These are phyloP conservation scores for Cucurbitaria berberidis DNA, from an alignment of 2,329 filamentous ascomycete species.

Conservation along the genomic window DNA sequence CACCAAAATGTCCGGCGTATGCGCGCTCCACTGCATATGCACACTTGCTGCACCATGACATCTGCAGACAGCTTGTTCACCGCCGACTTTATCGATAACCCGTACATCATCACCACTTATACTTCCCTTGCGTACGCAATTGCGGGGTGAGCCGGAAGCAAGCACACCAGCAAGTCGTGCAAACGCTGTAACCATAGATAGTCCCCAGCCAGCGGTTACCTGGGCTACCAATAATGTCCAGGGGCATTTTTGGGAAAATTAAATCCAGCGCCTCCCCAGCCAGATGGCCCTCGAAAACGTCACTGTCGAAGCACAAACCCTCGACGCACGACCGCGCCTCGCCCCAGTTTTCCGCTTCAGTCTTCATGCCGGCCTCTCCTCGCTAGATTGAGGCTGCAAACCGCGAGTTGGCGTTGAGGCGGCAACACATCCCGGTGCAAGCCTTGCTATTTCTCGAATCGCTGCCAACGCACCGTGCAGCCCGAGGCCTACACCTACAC, in stretches of 20 bases:
- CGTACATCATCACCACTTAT: slow-evolving; percentile 9
- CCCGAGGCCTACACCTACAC: slow-evolving; percentile 28
- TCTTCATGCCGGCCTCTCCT: slow-evolving; percentile 20
- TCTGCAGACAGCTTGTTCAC: slow-evolving; percentile 41
- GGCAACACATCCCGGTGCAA: slow-evolving; percentile 29
- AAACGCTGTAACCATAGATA: slow-evolving; percentile 2
- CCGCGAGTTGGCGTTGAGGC: slow-evolving; percentile 35
- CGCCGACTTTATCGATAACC: slow-evolving; percentile 26
- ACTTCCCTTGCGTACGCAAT: slow-evolving; percentile 3
- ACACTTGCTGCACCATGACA: slow-evolving; percentile 39
- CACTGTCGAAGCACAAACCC: slow-evolving; percentile 36
- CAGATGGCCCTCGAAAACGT: slow-evolving; percentile 29
- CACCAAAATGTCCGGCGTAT: slow-evolving; percentile 23
- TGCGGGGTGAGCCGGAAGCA: slow-evolving; percentile 1
- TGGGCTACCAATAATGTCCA: slow-evolving; percentile 25
- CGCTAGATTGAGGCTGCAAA: slow-evolving; percentile 28
- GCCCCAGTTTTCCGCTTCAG: slow-evolving; percentile 22
- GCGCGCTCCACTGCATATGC: slow-evolving; percentile 21
- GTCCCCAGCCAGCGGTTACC: slow-evolving; percentile 27
- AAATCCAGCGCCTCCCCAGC: slow-evolving; percentile 18
- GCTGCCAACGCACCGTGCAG: slow-evolving; percentile 48
- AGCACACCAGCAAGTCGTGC: slow-evolving; percentile 3
- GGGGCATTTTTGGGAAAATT: slow-evolving; percentile 16
- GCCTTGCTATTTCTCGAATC: slow-evolving; percentile 28
- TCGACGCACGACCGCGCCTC: slow-evolving; percentile 31